phyloP scores from a whole-genome alignment of 83 land plant genomes.

The Picea engelmannii region DNA sequence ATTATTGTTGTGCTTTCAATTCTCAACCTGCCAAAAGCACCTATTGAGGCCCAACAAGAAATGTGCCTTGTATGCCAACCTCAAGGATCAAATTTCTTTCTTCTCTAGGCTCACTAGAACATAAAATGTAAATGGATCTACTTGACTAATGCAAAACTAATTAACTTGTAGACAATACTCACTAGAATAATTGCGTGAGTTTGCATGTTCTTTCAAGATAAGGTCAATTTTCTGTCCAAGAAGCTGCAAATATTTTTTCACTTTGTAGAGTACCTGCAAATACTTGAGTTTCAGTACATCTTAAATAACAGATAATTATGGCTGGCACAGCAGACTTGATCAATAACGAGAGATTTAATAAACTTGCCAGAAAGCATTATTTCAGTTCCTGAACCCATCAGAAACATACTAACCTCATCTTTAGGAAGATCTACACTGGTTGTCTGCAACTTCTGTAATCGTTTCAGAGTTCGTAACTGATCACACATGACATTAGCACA shows the following conservation, averaged over 20 bases:
- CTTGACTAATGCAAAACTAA: no score
- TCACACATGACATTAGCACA: slow-evolving; percentile 84
- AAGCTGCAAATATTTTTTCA: slow-evolving; percentile 82
- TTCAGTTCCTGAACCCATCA: not conserved
- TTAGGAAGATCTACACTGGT: slow-evolving; percentile 88
- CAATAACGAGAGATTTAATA: not conserved
- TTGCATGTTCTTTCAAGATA: slow-evolving; percentile 73
- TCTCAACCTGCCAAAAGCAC: no score
- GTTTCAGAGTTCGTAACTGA: slow-evolving; percentile 73
- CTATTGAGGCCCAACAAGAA: no score
- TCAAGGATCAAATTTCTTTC: no score
- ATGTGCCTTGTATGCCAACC: no score
- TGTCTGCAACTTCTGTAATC: slow-evolving; percentile 80
- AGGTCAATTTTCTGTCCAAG: slow-evolving; percentile 86
- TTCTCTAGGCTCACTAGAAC: no score
- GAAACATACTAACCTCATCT: slow-evolving; percentile 65
- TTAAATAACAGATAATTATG: not conserved
- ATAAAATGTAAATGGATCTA: no score
- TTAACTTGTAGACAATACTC: slow-evolving; percentile 26
- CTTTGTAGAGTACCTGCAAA: slow-evolving; percentile 83
- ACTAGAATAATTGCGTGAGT: slow-evolving; percentile 70
- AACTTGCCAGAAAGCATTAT: not conserved
- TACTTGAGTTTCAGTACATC: not conserved
- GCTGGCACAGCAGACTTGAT: not conserved
- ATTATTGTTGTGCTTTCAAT: no score